Evolutionary conservation across 2,329 filamentous ascomycete species (phyloP), one percentile per base, ranked within the genome.

Genomic region (Aspergillus candidus): DNA sequence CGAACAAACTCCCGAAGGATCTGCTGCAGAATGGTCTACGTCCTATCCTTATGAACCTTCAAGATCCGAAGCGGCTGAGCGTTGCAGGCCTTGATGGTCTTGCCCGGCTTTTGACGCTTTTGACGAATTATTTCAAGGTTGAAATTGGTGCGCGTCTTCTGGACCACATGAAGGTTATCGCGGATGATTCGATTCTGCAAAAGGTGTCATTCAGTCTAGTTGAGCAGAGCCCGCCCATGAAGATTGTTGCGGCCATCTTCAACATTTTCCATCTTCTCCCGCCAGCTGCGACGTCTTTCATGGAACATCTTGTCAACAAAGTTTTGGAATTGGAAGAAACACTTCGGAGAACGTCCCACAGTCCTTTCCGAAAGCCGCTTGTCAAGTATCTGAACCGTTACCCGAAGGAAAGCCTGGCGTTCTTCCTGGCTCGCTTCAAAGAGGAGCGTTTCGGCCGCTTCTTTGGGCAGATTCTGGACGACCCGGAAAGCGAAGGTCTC

Each of bases 61-160:
- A 95, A 53, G 93, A 98, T 60, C 86, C 91, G 0, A 88, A 94
- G 63, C 84, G 91, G 45, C 73, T 99, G 14, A 94, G 83, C 14
- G 86, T 91, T 0, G 86, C 90, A 56, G 90, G 90, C 2, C 73
- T 99, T 4, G 90, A 97, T 62, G 94, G 94, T 18, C 73, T 99
- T 29, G 90, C 90, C 13, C 82, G 91, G 32, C 75, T 99, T 2
- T 70, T 99, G 48, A 91, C 93, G 51, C 75, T 99, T 2, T 74
- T 99, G 13, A 98, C 91, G 0, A 97, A 93, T 47, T 98, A 98
- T 65, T 99, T 99, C 70, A 99, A 98, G 68, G 90, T 97, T 1
- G 93, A 98, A 63, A 98, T 99, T 42, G 94, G 93, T 6, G 80
- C 88, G 15, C 81, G 93, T 17, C 71, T 99, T n/a, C 75, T 99